Conservation (phyloP, 2,329 filamentous ascomycete genomes). For the Cladophialophora yegresii region DNA sequence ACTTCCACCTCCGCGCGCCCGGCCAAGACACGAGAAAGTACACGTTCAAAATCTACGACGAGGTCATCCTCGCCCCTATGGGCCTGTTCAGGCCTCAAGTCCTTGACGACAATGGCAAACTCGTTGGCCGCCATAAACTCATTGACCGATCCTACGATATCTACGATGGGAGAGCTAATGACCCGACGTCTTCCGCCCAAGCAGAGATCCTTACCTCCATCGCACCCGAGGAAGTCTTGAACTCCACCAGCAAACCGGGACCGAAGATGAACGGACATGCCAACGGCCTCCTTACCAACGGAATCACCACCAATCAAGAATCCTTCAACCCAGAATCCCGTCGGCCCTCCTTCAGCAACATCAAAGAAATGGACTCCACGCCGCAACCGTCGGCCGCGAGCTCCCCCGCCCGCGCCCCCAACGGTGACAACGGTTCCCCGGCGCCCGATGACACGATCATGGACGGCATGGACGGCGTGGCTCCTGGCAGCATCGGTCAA, state of each 20-base stretch:
- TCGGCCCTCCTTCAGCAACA: slow-evolving; percentile 62
- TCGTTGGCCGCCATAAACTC: slow-evolving; percentile 75
- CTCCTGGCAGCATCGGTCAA: slow-evolving; percentile 13
- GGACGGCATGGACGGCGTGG: neutral
- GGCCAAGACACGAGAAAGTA: slow-evolving; percentile 91
- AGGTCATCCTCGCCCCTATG: slow-evolving; percentile 90
- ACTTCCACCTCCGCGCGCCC: slow-evolving; percentile 86
- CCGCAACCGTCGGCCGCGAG: slow-evolving; percentile 83
- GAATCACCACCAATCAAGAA: slow-evolving; percentile 51
- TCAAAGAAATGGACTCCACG: slow-evolving; percentile 68
- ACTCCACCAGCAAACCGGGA: slow-evolving; percentile 37
- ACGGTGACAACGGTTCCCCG: slow-evolving; percentile 49
- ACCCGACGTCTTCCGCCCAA: slow-evolving; percentile 84
- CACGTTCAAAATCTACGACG: slow-evolving; percentile 94
- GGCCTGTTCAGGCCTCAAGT: slow-evolving; percentile 88
- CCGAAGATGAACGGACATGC: slow-evolving; percentile 41
- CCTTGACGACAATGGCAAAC: slow-evolving; percentile 73
- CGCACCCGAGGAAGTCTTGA: slow-evolving; percentile 42
- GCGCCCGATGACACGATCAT: slow-evolving; percentile 36
- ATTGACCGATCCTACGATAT: slow-evolving; percentile 88
- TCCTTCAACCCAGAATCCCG: slow-evolving; percentile 66
- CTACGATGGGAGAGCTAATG: slow-evolving; percentile 90
- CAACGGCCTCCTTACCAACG: slow-evolving; percentile 31
- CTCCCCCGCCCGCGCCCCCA: slow-evolving; percentile 72
- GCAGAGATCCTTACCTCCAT: slow-evolving; percentile 62